Evolutionary conservation across 2,329 filamentous ascomycete genomes (phyloP).

Genomic region (Sporothrix curviconia): DNA sequence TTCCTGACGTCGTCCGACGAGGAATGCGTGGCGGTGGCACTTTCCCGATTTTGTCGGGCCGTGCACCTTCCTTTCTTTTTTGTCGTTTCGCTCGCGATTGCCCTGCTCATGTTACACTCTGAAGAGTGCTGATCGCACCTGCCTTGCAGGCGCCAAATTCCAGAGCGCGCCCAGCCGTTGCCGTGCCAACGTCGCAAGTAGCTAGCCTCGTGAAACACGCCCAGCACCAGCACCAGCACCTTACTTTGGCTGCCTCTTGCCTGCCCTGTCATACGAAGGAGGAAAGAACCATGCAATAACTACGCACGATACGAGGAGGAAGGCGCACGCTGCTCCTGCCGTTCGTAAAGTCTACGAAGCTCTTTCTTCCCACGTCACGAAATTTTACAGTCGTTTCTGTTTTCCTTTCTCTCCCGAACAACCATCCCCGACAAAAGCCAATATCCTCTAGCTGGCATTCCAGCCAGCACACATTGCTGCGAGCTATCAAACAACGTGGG

Average conservation of each 20-base stretch:
- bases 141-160: slow-evolving; percentile 1
- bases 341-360: neutral
- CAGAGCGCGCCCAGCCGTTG: neutral
- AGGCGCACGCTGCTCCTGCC: neutral
- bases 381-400: neutral
- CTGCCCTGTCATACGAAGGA: neutral
- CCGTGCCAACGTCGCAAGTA: slow-evolving; percentile 5
- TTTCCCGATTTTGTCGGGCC: neutral
- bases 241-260: neutral
- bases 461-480: neutral
- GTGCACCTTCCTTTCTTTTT: neutral
- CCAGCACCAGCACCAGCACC: neutral
- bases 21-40: slow-evolving; percentile 3
- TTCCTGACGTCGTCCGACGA: neutral
- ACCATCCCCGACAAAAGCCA: neutral
- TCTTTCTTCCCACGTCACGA: neutral
- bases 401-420: neutral
- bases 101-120: neutral
- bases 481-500: neutral
- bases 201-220: slow-evolving; percentile 3
- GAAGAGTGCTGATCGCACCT: neutral
- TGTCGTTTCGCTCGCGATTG: neutral
- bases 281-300: neutral
- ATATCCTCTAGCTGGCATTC: neutral
- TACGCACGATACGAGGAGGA: slow-evolving; percentile 2